Evolutionary conservation across 1,139 yeast genomes (phyloP), one percentile per base, ranked within the genome.

Genomic region (Lodderomyces elongisporus): DNA sequence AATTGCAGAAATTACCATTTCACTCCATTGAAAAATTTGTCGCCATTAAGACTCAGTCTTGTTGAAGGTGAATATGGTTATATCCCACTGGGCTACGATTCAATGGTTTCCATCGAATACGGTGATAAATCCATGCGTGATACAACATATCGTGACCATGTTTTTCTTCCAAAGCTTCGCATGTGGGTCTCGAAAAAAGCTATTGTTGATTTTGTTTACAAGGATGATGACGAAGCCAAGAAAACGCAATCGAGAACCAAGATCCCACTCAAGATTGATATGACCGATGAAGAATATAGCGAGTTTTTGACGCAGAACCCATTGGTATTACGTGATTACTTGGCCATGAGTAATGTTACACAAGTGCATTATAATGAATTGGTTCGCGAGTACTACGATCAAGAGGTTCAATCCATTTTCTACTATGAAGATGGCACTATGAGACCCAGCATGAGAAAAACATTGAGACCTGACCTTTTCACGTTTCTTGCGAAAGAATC

Each of bases 1-100:
- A 70, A 70, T 44, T 72, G 77, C 48, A 54, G 74, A 28, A 70
- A 72, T 47, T 58, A 60, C 39, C 77, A 72, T 51, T 72, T 63
- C 43, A 51, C 49, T 16, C 36, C 41, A 16, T 43, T 63, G 10
- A 32, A 39, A 6, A 68, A 62, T 38, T 37, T 66, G 16, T 42
- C 50, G 13, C 71, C 70, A 0, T 45, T 66, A 25, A 48, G 42
- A 31, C 43, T 62, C 25, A 43, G 66, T 2, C 38, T 50, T 21
- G 49, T 51, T 22, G 70, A 66, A 41, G 68, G 69, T 2, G 58
- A 57, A 36, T 52, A 52, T 16, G 54, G 59, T 1, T 62, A 60
- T 38, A 41, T 63, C 20, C 70, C 70, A 2, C 38, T 49, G 17
- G 48, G 54, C 27, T 63, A 55, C 41, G 51, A 48, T 20, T 47